Evolutionary conservation across 2,329 filamentous ascomycete genomes (phyloP).

Genomic region (Lasiodiplodia citricola): DNA sequence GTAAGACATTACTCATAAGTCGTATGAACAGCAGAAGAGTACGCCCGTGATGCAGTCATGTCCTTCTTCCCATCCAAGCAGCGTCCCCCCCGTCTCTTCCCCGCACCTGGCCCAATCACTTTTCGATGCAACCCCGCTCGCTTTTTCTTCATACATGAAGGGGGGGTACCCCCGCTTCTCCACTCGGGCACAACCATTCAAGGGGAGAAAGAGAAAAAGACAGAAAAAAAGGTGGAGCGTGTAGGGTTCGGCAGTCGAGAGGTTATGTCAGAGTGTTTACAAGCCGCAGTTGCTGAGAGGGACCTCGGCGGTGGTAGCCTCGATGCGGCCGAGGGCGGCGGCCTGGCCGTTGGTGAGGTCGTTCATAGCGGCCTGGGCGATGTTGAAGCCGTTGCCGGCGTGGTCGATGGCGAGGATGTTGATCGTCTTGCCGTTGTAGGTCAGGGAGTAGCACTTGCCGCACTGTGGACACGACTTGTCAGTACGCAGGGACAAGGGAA

Average conservation of each 20-base stretch:
- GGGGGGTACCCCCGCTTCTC: background rate
- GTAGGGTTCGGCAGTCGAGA: background rate
- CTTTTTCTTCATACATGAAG: conserved; percentile 7
- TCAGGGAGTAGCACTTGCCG: conserved; percentile 59
- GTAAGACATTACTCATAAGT: conserved; percentile 20
- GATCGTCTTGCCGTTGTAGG: conserved; percentile 54
- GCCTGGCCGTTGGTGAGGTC: conserved; percentile 43
- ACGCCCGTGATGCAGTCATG: conserved; percentile 18
- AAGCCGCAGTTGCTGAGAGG: conserved; percentile 43
- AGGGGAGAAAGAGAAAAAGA: background rate
- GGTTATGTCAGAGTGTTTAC: conserved; percentile 1
- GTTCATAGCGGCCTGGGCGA: conserved; percentile 56
- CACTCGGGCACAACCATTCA: background rate
- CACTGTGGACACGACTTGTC: conserved; percentile 43
- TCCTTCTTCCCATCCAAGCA: background rate
- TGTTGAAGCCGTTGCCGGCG: conserved; percentile 54
- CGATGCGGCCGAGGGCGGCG: conserved; percentile 50
- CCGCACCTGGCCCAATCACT: conserved; percentile 3
- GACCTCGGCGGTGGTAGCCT: conserved; percentile 47
- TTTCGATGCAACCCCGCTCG: conserved; percentile 17
- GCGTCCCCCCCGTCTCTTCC: background rate
- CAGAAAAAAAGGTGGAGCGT: background rate
- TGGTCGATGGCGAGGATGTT: conserved; percentile 57
- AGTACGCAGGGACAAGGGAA: background rate
- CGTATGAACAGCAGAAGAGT: conserved; percentile 8